These are phyloP conservation scores for Isochrysis galbana DNA, from an alignment of 78 protist species.

Conservation along the genomic window DNA sequence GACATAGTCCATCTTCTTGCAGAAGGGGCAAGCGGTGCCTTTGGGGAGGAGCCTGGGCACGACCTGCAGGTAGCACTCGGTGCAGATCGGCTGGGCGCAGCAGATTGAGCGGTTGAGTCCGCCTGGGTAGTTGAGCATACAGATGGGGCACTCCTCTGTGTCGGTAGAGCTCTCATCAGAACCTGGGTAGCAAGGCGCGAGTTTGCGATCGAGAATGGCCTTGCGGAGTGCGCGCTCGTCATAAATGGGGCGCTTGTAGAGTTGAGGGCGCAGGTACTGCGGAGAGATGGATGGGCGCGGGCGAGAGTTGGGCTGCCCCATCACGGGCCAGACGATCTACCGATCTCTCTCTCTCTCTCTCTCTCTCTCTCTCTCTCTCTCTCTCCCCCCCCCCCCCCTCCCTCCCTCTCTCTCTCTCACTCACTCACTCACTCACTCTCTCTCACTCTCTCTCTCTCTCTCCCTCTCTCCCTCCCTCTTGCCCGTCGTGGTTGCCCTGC, in stretches of 20 bases:
- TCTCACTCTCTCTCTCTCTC: too few relatives aligned
- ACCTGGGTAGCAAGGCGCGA: conserved; percentile 26
- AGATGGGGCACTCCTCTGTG: conserved; percentile 34
- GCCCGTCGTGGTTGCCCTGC: too few relatives aligned
- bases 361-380: too few relatives aligned
- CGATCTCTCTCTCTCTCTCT: too few relatives aligned
- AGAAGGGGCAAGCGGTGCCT: conserved; percentile 8
- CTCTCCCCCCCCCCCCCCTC: too few relatives aligned
- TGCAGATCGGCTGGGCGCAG: conserved; percentile 37
- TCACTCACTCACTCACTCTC: too few relatives aligned
- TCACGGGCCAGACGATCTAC: neutral
- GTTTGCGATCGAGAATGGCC: neutral
- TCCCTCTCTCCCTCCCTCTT: too few relatives aligned
- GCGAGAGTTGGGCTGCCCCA: neutral
- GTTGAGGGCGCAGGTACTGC: neutral
- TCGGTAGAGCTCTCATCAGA: neutral
- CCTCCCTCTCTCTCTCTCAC: too few relatives aligned
- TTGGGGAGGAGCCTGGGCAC: neutral
- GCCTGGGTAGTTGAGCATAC: conserved; percentile 40
- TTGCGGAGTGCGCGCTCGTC: neutral
- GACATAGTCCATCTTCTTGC: conserved; percentile 24
- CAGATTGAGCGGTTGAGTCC: conserved; percentile 43
- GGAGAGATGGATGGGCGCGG: neutral
- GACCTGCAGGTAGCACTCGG: conserved; percentile 47
- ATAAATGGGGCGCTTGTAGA: neutral